Evolutionary conservation across 208 protist species (phyloP), one percentile per base, ranked within the genome.

Genomic region (Porcisia deanei): DNA sequence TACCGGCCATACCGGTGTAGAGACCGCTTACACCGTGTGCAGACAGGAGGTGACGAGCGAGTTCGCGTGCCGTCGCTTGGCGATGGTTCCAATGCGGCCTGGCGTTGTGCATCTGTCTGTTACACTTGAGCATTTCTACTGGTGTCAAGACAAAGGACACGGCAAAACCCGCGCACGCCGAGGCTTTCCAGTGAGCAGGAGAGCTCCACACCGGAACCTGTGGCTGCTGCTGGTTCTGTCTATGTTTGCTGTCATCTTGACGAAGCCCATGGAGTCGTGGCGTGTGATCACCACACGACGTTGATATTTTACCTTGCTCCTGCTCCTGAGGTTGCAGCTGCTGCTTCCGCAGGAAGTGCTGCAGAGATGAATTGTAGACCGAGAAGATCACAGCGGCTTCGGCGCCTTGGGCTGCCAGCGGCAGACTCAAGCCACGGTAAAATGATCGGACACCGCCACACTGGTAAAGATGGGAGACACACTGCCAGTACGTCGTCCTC

Each of bases 111-210:
- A 87, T 60, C 85, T 96, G 89, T 77, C 94, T 9, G 45, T 82
- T 85, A 52, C 86, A 94, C 88, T 94, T 94, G 53, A 94, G 68
- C 58, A 88, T 73, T 71, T 96, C 89, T 2, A 94, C 81, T 0
- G 89, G 91, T 16, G 89, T 90, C 16, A 94, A 74, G 14, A 94
- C 82, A n/a, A 91, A n/a, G 4, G 91, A 88, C 9, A 91, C 88
- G 37, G 82, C 88, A 10, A 86, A 71, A 0, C 90, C 91, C 43
- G 80, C 87, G 55, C 71, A 81, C 49, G 73, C 82, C 0, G 75
- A 83, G 73, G 79, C 88, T 71, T 79, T 77, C 79, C 75, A 80
- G 57, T 80, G 72, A 22, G 71, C 75, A 20, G 68, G 53, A 25
- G 78, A 82, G 9, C n/a, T 55, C 78, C 71, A 82, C 34, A 82